phyloP scores from a whole-genome alignment of 2,329 filamentous ascomycete species.

The Alternaria burnsii region DNA sequence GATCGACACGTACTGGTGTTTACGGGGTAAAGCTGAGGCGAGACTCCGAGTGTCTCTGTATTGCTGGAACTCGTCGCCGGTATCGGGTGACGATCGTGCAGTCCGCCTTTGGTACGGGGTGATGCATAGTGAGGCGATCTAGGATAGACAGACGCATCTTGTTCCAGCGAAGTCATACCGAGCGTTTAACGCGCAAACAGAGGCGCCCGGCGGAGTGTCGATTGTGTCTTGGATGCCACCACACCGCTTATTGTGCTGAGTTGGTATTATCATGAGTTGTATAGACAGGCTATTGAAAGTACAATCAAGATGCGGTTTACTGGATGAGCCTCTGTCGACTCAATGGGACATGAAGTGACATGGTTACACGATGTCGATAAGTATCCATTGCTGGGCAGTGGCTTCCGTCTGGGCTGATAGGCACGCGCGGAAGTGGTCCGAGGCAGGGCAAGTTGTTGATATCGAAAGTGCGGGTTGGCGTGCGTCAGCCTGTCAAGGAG shows the following conservation, averaged over 20 bases:
- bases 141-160: neutral
- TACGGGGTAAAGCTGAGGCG: neutral
- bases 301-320: neutral
- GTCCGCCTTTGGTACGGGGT: neutral
- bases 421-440: neutral
- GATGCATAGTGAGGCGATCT: slow-evolving; percentile 6
- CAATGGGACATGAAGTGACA: neutral
- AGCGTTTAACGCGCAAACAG: slow-evolving; percentile 2
- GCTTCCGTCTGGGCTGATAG: slow-evolving; percentile 1
- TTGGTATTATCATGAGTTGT: neutral
- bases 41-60: neutral
- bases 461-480: slow-evolving; percentile 5
- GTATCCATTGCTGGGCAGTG: neutral
- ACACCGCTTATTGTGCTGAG: neutral
- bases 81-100: slow-evolving; percentile 3
- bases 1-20: neutral
- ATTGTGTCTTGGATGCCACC: neutral
- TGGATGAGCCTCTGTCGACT: neutral
- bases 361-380: neutral
- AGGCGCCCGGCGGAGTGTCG: neutral
- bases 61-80: neutral
- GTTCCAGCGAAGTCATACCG: neutral
- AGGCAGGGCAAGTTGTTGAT: slow-evolving; percentile 2
- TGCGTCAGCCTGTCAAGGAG: slow-evolving; percentile 1
- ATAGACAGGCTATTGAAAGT: neutral